Evolutionary conservation across 1,284 basidiomycete genomes (phyloP), one percentile per base, ranked within the genome.

Genomic region (Leccinum angustisporum): DNA sequence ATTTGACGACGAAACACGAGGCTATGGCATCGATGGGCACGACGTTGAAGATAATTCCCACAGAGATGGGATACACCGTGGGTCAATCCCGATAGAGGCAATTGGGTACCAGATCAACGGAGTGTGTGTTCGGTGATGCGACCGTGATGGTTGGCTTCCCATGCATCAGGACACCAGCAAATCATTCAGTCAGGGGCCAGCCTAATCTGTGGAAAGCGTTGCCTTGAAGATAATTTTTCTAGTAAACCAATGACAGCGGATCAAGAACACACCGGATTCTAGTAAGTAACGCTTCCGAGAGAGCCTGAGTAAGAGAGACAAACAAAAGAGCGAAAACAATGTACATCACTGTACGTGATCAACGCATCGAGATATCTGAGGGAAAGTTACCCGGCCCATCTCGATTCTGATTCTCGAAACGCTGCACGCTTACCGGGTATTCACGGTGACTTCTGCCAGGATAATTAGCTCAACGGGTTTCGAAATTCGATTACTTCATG

Each of bases 11-110:
- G 54, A 18, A 34, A 43, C 18, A 59, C 25, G 59, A 51, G 46
- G 54, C 55, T 46, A 52, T 53, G 60, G 62, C 18, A 60, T 56
- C 52, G 59, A 55, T 40, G 31, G n/a, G 25, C 31, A 58, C 55
- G 33, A 30, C 9, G 10, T 13, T 54, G 53, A 25, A 57, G 30
- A 14, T 1, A 7, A n/a, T 73, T 70, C 70, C 62, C 71, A 72
- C 64, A 56, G 50, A 13, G 64, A 68, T 73, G 71, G 59, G 66
- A 70, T 38, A 48, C 14, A 14, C 25, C 34, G 33, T 43, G 31
- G 30, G 33, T 43, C 55, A 52, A 25, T 11, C 48, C 11, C 54
- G 43, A 43, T 27, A 56, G 9, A 6, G 60, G 64, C 6, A 69
- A 55, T 3, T 21, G 1, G 54, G 61, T 1, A 21, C 71, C 68